Evolutionary conservation across 1,284 basidiomycete species (phyloP), one percentile per base, ranked within the genome.

Genomic region (Polyporus tsugae): DNA sequence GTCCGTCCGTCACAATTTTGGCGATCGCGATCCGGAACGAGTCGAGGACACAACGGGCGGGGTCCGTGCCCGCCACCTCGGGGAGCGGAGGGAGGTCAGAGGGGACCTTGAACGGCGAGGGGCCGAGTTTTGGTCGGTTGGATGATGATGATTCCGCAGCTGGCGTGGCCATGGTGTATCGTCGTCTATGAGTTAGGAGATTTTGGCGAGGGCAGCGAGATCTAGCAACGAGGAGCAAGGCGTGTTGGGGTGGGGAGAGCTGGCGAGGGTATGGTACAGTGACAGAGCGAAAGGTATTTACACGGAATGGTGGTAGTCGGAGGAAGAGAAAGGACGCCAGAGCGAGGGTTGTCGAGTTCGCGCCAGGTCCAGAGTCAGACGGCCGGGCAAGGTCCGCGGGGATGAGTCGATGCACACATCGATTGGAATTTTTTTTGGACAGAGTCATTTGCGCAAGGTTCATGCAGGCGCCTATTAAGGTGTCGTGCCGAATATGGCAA

Each of bases 21-120:
- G 97, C 96, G 72, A 95, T 95, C 46, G 95, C 91, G 35, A 90
- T 89, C 65, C 93, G 87, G 86, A 97, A 99, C 6, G 89, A 86
- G 80, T 99, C 97, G 61, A 98, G 82, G 6, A 93, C 85, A 72
- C 88, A 90, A 60, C 88, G 85, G 2, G 87, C 85, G 1, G 93
- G 90, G 75, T 97, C 91, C 42, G 91, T 90, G 35, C 89, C 92
- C 17, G 86, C 79, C 17, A 95, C 82, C 7, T 76, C 69, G 6
- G 90, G 91, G 4, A 93, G 80, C 19, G 67, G 62, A 9, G 77
- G 76, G 33, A 78, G 72, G 64, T 77, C 75, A n/a, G 75, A 58
- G 3, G 75, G 71, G 35, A 76, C 60, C n/a, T 70, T 67, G 64
- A 75, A 75, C 29, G 73, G 74, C 11, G 72, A 72, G 33, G 67